A percentile compares a stretch with the other conserved stretches of the same genome.
These are phyloP conservation scores for Verticillium nonalfalfae DNA, from an alignment of 2,329 filamentous ascomycete genomes.

Conservation along the genomic window DNA sequence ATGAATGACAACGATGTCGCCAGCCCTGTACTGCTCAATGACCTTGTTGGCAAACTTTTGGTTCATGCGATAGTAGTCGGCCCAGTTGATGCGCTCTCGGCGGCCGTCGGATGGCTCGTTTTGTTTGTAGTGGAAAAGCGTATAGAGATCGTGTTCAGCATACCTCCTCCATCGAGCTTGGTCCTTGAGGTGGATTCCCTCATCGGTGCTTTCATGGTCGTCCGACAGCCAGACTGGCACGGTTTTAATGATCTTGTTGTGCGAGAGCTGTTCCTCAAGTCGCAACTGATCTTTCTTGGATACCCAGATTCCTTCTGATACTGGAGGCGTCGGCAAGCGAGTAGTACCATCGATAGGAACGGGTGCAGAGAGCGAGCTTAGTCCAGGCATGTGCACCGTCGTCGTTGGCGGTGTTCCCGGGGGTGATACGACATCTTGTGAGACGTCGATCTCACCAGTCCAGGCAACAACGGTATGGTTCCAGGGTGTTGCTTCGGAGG, in stretches of 20 bases:
- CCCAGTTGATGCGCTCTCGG: slow-evolving; percentile 77
- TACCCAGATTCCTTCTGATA: slow-evolving; percentile 64
- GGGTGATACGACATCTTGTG: slow-evolving; percentile 35
- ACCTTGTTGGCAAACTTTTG: slow-evolving; percentile 87
- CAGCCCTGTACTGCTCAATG: slow-evolving; percentile 81
- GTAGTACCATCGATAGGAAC: slow-evolving; percentile 63
- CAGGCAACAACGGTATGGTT: slow-evolving; percentile 89
- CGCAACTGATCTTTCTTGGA: slow-evolving; percentile 62
- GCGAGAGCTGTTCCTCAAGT: slow-evolving; percentile 67
- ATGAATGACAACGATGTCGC: slow-evolving; percentile 87
- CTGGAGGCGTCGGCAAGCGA: slow-evolving; percentile 48
- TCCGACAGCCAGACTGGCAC: slow-evolving; percentile 87
- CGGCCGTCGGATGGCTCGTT: slow-evolving; percentile 84
- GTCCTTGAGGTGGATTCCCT: slow-evolving; percentile 71
- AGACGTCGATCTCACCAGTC: slow-evolving; percentile 77
- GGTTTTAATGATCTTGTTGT: slow-evolving; percentile 70
- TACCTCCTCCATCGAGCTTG: slow-evolving; percentile 85
- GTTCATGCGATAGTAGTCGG: slow-evolving; percentile 90
- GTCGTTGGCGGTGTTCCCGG: slow-evolving; percentile 41
- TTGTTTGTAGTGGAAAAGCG: slow-evolving; percentile 92
- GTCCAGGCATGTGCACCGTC: slow-evolving; percentile 43
- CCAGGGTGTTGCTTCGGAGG: slow-evolving; percentile 79
- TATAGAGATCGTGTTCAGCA: slow-evolving; percentile 87
- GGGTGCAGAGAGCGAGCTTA: slow-evolving; percentile 73
- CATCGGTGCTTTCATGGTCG: slow-evolving; percentile 57